Percentiles rank a stretch among this genome's conserved stretches.
phyloP scores from a whole-genome alignment of 768 basidiomycete genomes.

The Hemileccinum impolitum region DNA sequence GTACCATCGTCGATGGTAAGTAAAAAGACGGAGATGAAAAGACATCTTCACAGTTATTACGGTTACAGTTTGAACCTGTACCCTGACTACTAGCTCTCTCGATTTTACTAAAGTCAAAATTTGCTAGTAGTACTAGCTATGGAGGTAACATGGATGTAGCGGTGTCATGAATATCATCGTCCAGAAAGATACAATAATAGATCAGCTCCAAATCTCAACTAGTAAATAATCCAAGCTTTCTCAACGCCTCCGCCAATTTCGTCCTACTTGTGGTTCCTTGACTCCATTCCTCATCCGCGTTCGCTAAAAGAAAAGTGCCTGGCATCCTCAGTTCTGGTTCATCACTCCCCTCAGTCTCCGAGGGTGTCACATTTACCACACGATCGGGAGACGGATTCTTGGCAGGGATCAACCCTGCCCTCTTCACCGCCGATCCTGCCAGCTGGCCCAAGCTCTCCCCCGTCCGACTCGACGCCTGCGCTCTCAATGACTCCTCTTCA shows the following conservation, averaged over 20 bases:
- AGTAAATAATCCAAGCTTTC: slow-evolving; percentile 27
- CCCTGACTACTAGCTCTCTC: too few relatives aligned
- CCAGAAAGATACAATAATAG: not conserved
- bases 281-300: slow-evolving; percentile 1
- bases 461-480: not conserved
- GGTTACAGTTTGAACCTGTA: too few relatives aligned
- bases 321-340: slow-evolving; percentile 44
- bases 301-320: slow-evolving; percentile 44
- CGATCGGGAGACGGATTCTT: not conserved
- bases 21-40: not conserved
- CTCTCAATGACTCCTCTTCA: slow-evolving; percentile 2
- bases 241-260: slow-evolving; percentile 20
- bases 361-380: slow-evolving; percentile 2
- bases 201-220: slow-evolving; percentile 6
- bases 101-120: too few relatives aligned
- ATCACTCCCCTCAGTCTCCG: slow-evolving; percentile 16
- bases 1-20: not conserved
- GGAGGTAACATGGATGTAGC: too few relatives aligned
- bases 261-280: slow-evolving; percentile 1
- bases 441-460: not conserved
- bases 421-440: slow-evolving; percentile 3
- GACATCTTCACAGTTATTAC: not conserved
- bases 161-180: too few relatives aligned
- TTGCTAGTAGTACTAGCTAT: too few relatives aligned
- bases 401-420: not conserved